Evolutionary conservation across 495 filamentous ascomycete species (phyloP).

Genomic region (Talaromyces borbonicus): DNA sequence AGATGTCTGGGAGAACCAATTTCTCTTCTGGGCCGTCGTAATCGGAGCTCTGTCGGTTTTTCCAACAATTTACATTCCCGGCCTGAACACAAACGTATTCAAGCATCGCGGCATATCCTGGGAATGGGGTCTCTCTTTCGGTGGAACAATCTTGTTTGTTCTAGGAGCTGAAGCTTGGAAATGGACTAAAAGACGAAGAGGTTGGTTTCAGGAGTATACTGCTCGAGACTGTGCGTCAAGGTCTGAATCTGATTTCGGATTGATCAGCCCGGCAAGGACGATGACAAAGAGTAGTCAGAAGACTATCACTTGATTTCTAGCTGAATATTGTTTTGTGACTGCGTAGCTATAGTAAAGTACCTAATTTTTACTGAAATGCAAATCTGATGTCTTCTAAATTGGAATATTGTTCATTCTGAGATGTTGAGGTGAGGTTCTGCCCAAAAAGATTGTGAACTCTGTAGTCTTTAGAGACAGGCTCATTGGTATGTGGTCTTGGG

Average conservation of each 20-base stretch:
- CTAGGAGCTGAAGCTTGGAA: constrained; percentile 60
- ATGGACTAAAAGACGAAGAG: constrained; percentile 41
- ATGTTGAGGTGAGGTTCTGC: too few species aligned
- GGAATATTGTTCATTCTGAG: too few species aligned
- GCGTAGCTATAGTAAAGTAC: too few species aligned
- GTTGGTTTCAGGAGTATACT: constrained; percentile 4
- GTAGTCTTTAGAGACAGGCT: too few species aligned
- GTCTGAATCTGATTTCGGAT: constrained; percentile 2
- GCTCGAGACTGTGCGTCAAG: background rate
- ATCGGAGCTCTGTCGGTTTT: constrained; percentile 59
- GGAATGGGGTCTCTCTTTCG: constrained; percentile 61
- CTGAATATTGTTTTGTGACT: too few species aligned
- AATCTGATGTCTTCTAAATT: too few species aligned
- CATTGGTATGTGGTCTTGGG: too few species aligned
- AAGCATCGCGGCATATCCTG: constrained; percentile 64
- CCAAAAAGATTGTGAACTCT: too few species aligned
- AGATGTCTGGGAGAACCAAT: constrained; percentile 59
- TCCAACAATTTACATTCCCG: constrained; percentile 64
- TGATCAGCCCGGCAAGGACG: background rate
- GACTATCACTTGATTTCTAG: too few species aligned
- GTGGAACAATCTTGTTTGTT: constrained; percentile 51
- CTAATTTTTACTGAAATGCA: too few species aligned
- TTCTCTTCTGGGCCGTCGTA: constrained; percentile 65
- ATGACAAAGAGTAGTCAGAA: constrained; percentile 2
- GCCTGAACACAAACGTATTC: constrained; percentile 59